Evolutionary conservation across 768 basidiomycete species (phyloP).

Genomic region (Leccinum variicolor): DNA sequence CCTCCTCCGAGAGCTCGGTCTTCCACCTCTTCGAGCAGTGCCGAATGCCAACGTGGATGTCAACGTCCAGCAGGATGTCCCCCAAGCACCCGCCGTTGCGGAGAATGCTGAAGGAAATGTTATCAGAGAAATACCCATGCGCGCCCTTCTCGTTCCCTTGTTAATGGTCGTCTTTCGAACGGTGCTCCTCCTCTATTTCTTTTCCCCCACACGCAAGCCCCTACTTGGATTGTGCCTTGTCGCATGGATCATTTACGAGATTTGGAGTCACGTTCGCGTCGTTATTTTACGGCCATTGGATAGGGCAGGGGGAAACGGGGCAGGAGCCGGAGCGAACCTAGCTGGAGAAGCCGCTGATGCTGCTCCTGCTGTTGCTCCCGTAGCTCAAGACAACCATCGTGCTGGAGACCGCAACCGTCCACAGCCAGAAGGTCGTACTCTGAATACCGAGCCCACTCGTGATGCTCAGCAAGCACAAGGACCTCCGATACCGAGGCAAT

Average conservation of each 20-base stretch:
- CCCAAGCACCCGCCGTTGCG: slow-evolving; percentile 16
- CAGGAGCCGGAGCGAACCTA: slow-evolving; percentile 18
- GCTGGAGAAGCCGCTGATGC: slow-evolving; percentile 16
- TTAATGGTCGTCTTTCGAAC: slow-evolving; percentile 68
- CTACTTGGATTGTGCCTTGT: slow-evolving; percentile 63
- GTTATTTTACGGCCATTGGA: slow-evolving; percentile 37
- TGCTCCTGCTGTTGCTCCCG: slow-evolving; percentile 25
- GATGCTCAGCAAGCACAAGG: slow-evolving; percentile 23
- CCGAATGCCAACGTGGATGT: slow-evolving; percentile 24
- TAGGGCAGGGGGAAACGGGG: slow-evolving; percentile 30
- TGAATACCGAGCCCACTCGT: slow-evolving; percentile 14
- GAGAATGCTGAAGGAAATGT: slow-evolving; percentile 30
- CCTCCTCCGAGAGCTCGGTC: slow-evolving; percentile 62
- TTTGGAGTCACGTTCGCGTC: slow-evolving; percentile 64
- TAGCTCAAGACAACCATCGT: slow-evolving; percentile 13
- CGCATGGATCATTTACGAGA: slow-evolving; percentile 72
- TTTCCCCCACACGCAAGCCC: slow-evolving; percentile 71
- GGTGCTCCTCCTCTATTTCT: slow-evolving; percentile 68
- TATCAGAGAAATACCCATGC: slow-evolving; percentile 57
- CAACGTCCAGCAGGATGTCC: slow-evolving; percentile 15
- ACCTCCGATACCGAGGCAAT: slow-evolving; percentile 29
- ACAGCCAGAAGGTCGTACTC: slow-evolving; percentile 13
- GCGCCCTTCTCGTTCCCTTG: slow-evolving; percentile 65
- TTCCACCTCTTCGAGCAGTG: slow-evolving; percentile 47
- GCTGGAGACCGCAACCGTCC: slow-evolving; percentile 14